Evolutionary conservation across 495 filamentous ascomycete species (phyloP), one percentile per base, ranked within the genome.

Genomic region (Halenospora varia): DNA sequence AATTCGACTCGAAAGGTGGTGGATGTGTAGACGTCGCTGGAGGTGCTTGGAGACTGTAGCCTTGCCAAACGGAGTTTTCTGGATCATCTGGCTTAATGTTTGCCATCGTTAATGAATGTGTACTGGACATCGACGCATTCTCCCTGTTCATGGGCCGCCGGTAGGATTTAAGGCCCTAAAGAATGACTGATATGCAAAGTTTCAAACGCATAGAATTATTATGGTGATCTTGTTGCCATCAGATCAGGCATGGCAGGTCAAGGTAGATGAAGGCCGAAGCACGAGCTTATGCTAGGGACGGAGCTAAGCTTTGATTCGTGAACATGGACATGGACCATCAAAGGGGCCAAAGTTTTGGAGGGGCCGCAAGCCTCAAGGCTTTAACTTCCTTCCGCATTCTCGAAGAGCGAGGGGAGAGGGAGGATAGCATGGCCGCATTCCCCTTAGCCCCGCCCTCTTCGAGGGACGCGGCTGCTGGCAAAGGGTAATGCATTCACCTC

Each of bases 21-120:
- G 45, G 56, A 49, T 58, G 55, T 10, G 59, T n/a, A 18, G 53
- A 25, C 15, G 41, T 25, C 3, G 29, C 18, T n/a, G 25, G 11
- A 9, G 60, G 63, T 15, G 60, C 22, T 54, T 66, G 60, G 39
- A 62, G 63, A 45, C 57, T 61, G 53, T 66, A 66, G 57, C 63
- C 56, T 47, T 62, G 63, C 63, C 63, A 66, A 51, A 66, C 51
- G 39, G 63, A 58, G 42, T 57, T 53, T 24, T 63, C 60, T 40
- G 60, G 35, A 46, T 66, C 60, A 53, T 62, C 59, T 58, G 63
- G 60, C 63, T 66, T 62, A 17, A 61, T 24, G 55, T 66, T 57
- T 18, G 63, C 63, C 63, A 66, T 66, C 60, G 63, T 62, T 46
- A 66, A 17, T 59, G 54, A 57, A n/a, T 54, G 57, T 52, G 63